phyloP scores from a whole-genome alignment of 2,329 filamentous ascomycete species.

The Helminthosporium solani region DNA sequence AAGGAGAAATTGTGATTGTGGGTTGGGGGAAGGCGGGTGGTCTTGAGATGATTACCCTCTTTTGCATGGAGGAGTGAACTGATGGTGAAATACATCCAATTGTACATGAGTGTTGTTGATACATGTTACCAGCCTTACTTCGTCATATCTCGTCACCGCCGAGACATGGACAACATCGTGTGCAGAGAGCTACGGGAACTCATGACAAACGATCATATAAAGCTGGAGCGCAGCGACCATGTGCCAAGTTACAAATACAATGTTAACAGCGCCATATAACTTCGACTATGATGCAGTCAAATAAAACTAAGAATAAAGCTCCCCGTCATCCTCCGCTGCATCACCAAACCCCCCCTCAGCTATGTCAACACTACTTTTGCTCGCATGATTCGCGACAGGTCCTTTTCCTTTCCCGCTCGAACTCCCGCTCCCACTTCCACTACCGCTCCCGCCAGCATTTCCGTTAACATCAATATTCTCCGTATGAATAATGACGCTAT shows the following conservation, averaged over 20 bases:
- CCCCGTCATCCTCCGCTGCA: conserved; percentile 40
- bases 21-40: too few relatives aligned
- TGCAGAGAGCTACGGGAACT: too few relatives aligned
- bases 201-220: too few relatives aligned
- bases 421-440: conserved; percentile 17
- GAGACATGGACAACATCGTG: too few relatives aligned
- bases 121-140: too few relatives aligned
- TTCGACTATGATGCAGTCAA: neutral
- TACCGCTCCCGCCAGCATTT: conserved; percentile 7
- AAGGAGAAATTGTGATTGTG: neutral
- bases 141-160: too few relatives aligned
- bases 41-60: too few relatives aligned
- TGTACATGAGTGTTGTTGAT: too few relatives aligned
- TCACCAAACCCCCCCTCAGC: conserved; percentile 43
- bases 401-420: conserved; percentile 33
- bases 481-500: conserved; percentile 45
- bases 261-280: neutral
- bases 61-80: too few relatives aligned
- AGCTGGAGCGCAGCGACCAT: too few relatives aligned
- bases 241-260: neutral
- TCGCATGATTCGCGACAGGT: conserved; percentile 31
- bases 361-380: conserved; percentile 38
- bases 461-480: conserved; percentile 41
- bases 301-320: conserved; percentile 43
- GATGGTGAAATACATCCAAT: too few relatives aligned